These are phyloP conservation scores for Tuber magnatum DNA, from an alignment of 495 filamentous ascomycete species.

Conservation along the genomic window DNA sequence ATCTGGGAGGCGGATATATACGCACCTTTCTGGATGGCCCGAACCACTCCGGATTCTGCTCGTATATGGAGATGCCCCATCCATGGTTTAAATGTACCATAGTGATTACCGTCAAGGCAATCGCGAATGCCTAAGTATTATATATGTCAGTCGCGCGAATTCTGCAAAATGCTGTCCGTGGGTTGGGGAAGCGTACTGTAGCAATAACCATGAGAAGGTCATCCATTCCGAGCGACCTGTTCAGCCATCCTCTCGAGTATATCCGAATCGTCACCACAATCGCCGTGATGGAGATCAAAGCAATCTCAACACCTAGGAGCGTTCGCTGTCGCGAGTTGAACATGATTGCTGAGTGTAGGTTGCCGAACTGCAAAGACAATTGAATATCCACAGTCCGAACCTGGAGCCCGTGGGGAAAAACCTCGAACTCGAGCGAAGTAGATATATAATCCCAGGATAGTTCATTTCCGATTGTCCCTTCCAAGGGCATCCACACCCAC, in stretches of 20 bases:
- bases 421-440: background rate
- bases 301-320: background rate
- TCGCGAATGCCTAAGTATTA: background rate
- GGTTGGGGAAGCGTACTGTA: background rate
- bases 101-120: background rate
- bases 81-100: background rate
- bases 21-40: constrained; percentile 1
- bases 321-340: background rate
- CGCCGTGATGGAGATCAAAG: constrained; percentile 26
- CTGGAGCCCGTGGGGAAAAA: background rate
- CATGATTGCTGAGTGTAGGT: background rate
- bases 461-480: background rate
- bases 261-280: constrained; percentile 23
- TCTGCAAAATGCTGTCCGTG: background rate
- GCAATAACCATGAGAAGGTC: background rate
- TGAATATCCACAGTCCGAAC: background rate
- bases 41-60: background rate
- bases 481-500: background rate
- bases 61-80: background rate
- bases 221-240: constrained; percentile 6
- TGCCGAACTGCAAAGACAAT: background rate
- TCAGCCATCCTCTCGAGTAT: constrained; percentile 33
- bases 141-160: background rate
- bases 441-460: constrained; percentile 1
- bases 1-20: background rate